A percentile compares a stretch with the other conserved stretches of the same genome.
Conservation (phyloP, 768 basidiomycete species). For the Tylopilus cervinicoccineus region DNA sequence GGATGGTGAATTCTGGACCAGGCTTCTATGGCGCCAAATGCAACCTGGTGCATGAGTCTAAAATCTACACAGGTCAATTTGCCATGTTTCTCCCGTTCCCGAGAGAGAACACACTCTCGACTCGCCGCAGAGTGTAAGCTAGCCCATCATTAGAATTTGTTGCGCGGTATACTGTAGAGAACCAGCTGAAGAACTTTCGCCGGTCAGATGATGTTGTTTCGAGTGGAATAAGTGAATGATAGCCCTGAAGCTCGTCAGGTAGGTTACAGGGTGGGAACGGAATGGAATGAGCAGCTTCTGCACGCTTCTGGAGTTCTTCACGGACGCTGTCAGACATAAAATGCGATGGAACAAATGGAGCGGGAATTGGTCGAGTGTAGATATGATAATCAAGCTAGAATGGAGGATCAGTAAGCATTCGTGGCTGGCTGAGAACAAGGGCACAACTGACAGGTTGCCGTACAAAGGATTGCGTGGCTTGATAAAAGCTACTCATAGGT, state of each 20-base stretch:
- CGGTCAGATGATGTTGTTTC: constrained; percentile 57
- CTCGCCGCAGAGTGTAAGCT: constrained; percentile 72
- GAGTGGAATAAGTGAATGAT: constrained; percentile 81
- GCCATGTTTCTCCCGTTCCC: not conserved
- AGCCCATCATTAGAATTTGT: constrained; percentile 71
- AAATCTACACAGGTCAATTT: constrained; percentile 54
- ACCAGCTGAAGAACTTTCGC: constrained; percentile 76
- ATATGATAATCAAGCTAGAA: constrained; percentile 87
- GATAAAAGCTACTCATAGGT: constrained; percentile 36
- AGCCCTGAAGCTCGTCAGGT: constrained; percentile 87
- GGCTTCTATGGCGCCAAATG: constrained; percentile 77
- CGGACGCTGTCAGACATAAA: constrained; percentile 83
- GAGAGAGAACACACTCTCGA: constrained; percentile 63
- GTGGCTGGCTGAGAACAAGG: constrained; percentile 1
- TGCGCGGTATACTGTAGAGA: constrained; percentile 81
- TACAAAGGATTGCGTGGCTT: constrained; percentile 42
- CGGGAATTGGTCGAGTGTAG: constrained; percentile 70
- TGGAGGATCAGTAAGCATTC: not conserved
- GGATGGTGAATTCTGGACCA: constrained; percentile 89
- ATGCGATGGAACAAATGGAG: constrained; percentile 56
- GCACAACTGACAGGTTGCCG: constrained; percentile 63
- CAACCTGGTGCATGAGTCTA: constrained; percentile 74
- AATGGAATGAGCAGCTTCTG: constrained; percentile 39
- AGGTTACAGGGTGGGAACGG: constrained; percentile 48
- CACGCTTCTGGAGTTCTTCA: constrained; percentile 50